A percentile compares a stretch with the other conserved stretches of the same genome.
Conservation (phyloP, 2,329 filamentous ascomycete species). For the Colletotrichum tofieldiae region DNA sequence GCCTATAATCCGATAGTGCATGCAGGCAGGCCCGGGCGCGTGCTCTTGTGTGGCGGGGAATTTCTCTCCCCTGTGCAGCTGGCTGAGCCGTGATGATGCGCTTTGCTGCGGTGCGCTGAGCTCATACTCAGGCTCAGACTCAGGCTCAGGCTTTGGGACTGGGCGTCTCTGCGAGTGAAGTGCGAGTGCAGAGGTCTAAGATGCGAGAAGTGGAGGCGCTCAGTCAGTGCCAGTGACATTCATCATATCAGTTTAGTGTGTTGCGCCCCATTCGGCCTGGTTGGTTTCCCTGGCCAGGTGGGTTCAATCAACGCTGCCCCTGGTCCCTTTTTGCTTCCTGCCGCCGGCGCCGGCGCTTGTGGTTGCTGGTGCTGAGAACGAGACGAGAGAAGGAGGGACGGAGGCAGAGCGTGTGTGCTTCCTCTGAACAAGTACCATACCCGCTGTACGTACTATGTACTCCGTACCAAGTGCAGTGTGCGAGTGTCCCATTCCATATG, state of each 20-base stretch:
- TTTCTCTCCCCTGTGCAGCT: background rate
- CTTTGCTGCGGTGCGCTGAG: background rate
- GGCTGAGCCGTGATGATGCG: background rate
- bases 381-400: background rate
- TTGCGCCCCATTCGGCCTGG: background rate
- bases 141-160: background rate
- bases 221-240: conserved; percentile 28
- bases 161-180: background rate
- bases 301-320: background rate
- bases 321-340: background rate
- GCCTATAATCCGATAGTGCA: conserved; percentile 17
- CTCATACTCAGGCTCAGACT: too few species aligned
- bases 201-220: conserved; percentile 5
- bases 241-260: background rate
- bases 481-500: background rate
- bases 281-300: background rate
- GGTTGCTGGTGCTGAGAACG: background rate
- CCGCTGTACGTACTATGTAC: too few species aligned
- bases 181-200: background rate
- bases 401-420: background rate
- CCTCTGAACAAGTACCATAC: too few species aligned
- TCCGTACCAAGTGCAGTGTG: too few species aligned
- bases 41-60: conserved; percentile 8
- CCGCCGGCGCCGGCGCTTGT: background rate
- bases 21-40: conserved; percentile 2